A percentile compares a stretch with the other conserved stretches of the same genome.
Evolutionary conservation across 495 filamentous ascomycete genomes (phyloP).

Genomic region (Viridothelium virens): DNA sequence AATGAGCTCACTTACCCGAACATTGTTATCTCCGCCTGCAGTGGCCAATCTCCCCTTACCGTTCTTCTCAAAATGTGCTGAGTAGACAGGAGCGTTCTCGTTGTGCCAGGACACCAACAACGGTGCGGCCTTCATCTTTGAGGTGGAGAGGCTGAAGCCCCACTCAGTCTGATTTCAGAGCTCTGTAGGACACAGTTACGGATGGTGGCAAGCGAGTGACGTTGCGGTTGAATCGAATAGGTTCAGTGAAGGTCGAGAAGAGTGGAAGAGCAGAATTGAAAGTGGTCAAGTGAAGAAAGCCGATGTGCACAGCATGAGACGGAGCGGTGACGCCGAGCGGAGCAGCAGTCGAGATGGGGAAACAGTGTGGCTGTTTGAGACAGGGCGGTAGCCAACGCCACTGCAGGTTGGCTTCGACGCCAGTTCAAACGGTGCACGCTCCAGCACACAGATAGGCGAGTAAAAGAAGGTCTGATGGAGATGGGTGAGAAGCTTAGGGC

Average conservation of each 20-base stretch:
- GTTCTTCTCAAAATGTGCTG: conserved; percentile 88
- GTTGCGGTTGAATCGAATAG: not conserved
- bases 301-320: conserved; percentile 9
- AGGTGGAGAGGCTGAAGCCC: conserved; percentile 16
- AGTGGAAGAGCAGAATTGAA: not conserved
- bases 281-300: not conserved
- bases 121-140: conserved; percentile 79
- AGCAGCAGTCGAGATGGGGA: not conserved
- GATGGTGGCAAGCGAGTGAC: not conserved
- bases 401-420: not conserved
- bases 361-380: not conserved
- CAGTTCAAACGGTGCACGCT: not conserved
- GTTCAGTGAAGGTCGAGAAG: not conserved
- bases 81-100: conserved; percentile 89
- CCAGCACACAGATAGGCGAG: not conserved
- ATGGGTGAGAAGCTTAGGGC: not conserved
- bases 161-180: not conserved
- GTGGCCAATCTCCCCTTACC: conserved; percentile 90
- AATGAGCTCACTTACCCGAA: conserved; percentile 58
- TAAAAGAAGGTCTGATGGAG: not conserved
- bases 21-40: conserved; percentile 93
- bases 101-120: conserved; percentile 95
- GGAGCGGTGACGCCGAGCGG: conserved; percentile 5
- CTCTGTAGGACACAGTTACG: not conserved
- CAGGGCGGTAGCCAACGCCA: not conserved